Evolutionary conservation across 2,329 filamentous ascomycete species (phyloP), one percentile per base, ranked within the genome.

Genomic region (Mycosphaerella sp.): DNA sequence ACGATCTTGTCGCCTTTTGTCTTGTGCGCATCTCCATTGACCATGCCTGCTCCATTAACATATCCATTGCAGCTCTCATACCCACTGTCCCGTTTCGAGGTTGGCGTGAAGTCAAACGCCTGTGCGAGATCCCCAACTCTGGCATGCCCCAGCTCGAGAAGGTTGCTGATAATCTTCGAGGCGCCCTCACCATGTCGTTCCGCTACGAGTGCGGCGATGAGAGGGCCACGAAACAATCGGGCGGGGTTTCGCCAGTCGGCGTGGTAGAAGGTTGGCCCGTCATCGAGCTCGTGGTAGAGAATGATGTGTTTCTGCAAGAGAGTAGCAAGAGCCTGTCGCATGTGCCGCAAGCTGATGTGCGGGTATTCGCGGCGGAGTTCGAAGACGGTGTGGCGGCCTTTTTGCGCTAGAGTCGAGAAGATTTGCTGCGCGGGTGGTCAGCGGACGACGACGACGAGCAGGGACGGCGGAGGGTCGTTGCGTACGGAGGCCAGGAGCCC

Each of bases 401-500:
- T 81, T 61, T 81, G 83, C 59, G 89, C 77, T 53, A 98, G 81
- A 44, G 84, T 79, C 43, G 82, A 79, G 66, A 95, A 89, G 65
- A 97, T 89, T 71, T 87, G 85, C 90, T 97, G 51, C 37, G 45
- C 25, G 42, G 39, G 46, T 30, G 52, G 40, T 53, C 52, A 51
- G 50, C 44, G 44, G 41, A 35, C 45, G 36, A 27, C 17, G 27
- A 44, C 30, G 16, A 30, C 39, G 21, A 21, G 28, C 44, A 25
- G 30, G 13, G 50, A 46, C 36, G 37, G 34, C 17, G 32, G 17
- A 35, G 25, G 32, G 25, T 41, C 14, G 34, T 35, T 41, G 75
- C 85, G 65, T 86, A 96, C 91, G 68, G 89, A 88, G 56, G 89
- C 89, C 53, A 97, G 82, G 73, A 95, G 87, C 66, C 93, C 93